A percentile compares a stretch with the other conserved stretches of the same genome.
Conservation (phyloP, 352 stramenopile genomes). For the Globisporangium splendens region DNA sequence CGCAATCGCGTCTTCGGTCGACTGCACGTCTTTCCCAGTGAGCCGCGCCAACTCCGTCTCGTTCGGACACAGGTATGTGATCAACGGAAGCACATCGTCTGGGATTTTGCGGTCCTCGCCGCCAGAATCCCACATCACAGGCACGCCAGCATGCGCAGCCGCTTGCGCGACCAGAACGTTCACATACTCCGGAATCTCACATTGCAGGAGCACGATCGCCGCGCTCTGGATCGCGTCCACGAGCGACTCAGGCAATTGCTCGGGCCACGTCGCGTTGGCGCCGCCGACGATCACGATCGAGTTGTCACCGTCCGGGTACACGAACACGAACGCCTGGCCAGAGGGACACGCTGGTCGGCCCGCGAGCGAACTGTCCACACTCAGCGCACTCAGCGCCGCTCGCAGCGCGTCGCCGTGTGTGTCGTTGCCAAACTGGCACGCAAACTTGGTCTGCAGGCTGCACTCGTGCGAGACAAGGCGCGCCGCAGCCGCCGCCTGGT, state of each 20-base stretch:
- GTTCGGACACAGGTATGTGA: conserved; percentile 74
- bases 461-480: conserved; percentile 31
- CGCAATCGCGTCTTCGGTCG: conserved; percentile 40
- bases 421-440: conserved; percentile 75
- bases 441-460: conserved; percentile 34
- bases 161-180: conserved; percentile 53
- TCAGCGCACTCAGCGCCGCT: conserved; percentile 22
- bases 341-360: conserved; percentile 44
- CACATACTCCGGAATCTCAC: conserved; percentile 56
- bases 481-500: conserved; percentile 65
- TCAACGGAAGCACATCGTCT: conserved; percentile 41
- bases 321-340: conserved; percentile 80
- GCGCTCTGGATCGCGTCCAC: conserved; percentile 45
- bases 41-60: conserved; percentile 70
- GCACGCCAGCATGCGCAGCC: conserved; percentile 38
- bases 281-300: conserved; percentile 83
- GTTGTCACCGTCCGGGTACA: conserved; percentile 80
- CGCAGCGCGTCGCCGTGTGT: conserved; percentile 48
- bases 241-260: conserved; percentile 27
- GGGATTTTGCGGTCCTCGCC: conserved; percentile 65
- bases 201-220: conserved; percentile 67
- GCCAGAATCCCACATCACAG: conserved; percentile 77
- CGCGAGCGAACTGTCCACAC: conserved; percentile 38
- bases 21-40: conserved; percentile 32
- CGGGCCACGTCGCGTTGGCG: conserved; percentile 64